These are phyloP conservation scores for Penicillium goetzii DNA, from an alignment of 495 filamentous ascomycete genomes.

Conservation along the genomic window DNA sequence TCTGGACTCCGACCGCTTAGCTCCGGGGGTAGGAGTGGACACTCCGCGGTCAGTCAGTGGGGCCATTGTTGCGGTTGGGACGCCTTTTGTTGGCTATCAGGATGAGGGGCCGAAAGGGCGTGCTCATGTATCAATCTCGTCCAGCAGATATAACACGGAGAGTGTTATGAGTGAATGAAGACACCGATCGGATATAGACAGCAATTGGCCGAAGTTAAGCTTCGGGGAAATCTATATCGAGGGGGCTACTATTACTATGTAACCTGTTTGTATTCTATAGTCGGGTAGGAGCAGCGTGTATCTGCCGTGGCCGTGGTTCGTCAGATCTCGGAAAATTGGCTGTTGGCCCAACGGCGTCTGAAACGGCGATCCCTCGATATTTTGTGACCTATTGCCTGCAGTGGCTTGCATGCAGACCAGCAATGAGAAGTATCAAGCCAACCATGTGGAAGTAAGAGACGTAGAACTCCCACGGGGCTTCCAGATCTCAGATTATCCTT, in stretches of 20 bases:
- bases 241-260: background rate
- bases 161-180: background rate
- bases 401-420: background rate
- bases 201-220: background rate
- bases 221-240: background rate
- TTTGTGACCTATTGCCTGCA: background rate
- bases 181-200: background rate
- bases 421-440: background rate
- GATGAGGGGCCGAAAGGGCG: conserved; percentile 7
- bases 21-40: background rate
- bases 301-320: background rate
- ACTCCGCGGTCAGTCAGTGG: background rate
- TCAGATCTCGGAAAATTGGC: background rate
- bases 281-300: background rate
- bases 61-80: too few species aligned
- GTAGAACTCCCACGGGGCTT: background rate
- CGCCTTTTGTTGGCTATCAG: background rate
- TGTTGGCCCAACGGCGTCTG: background rate
- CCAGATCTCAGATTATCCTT: background rate
- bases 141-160: background rate
- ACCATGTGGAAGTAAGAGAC: background rate
- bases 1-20: conserved; percentile 12
- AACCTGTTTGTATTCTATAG: background rate
- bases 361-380: background rate
- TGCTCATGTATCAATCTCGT: background rate